These are phyloP conservation scores for Mollisiaceae sp. DNA, from an alignment of 2,329 filamentous ascomycete species.

Conservation along the genomic window DNA sequence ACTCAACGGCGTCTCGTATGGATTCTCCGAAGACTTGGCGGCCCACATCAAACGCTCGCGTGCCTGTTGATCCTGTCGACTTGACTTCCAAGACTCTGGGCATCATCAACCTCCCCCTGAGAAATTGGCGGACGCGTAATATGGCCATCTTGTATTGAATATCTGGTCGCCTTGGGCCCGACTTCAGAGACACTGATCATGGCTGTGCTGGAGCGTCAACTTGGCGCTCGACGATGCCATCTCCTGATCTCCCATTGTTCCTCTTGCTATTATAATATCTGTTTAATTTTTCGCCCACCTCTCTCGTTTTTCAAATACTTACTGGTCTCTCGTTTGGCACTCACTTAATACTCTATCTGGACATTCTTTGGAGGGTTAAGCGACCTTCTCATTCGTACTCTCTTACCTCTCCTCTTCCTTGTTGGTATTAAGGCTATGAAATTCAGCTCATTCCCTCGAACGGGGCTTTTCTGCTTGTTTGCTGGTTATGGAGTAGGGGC, in stretches of 20 bases:
- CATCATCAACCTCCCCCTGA: conserved; percentile 19
- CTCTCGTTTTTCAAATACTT: conserved; percentile 15
- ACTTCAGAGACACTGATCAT: conserved; percentile 17
- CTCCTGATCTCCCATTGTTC: conserved; percentile 17
- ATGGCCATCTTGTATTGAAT: conserved; percentile 16
- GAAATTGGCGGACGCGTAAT: conserved; percentile 25
- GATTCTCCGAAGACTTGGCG: conserved; percentile 25
- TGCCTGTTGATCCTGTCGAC: conserved; percentile 18
- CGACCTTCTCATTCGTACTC: not conserved
- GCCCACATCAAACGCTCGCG: conserved; percentile 17
- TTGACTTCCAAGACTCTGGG: conserved; percentile 24
- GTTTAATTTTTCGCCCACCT: not conserved
- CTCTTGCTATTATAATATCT: conserved; percentile 7
- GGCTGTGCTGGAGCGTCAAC: conserved; percentile 26
- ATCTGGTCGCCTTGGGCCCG: conserved; percentile 13
- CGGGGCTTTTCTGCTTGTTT: conserved; percentile 28
- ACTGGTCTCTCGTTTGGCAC: not conserved
- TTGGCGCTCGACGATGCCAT: conserved; percentile 16
- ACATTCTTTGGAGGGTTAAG: not conserved
- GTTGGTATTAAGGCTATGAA: conserved; percentile 20
- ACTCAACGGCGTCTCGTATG: conserved; percentile 20
- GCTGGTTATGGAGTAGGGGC: conserved; percentile 32
- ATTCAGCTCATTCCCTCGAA: conserved; percentile 11
- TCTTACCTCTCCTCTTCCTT: conserved; percentile 4
- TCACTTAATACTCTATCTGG: not conserved